Evolutionary conservation across 306 rosid species (phyloP).

Genomic region (Benincasa hispida): DNA sequence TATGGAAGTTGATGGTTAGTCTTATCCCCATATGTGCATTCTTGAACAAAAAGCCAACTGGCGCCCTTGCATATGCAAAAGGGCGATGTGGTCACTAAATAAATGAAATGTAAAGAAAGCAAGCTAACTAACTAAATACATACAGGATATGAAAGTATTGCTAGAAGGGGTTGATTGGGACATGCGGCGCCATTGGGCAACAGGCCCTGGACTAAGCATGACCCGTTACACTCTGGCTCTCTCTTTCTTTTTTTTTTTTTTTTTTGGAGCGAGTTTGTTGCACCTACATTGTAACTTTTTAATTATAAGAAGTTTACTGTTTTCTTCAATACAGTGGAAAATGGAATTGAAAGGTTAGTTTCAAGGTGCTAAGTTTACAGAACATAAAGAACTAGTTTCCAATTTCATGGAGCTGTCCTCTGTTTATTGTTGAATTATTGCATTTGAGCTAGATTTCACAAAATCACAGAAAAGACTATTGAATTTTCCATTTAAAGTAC

Average conservation of each 20-base stretch:
- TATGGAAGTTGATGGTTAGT: too few species aligned
- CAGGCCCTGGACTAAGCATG: too few species aligned
- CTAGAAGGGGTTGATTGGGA: too few species aligned
- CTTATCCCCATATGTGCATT: too few species aligned
- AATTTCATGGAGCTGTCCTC: background rate
- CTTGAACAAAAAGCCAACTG: too few species aligned
- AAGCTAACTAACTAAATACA: too few species aligned
- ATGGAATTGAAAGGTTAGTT: background rate
- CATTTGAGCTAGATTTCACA: background rate
- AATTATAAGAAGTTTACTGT: too few species aligned
- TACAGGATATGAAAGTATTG: too few species aligned
- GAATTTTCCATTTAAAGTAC: background rate
- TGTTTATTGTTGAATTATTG: background rate
- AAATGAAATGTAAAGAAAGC: too few species aligned
- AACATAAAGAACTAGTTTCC: background rate
- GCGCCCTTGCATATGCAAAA: too few species aligned
- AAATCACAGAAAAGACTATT: background rate
- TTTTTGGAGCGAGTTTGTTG: background rate
- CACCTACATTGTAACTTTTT: background rate
- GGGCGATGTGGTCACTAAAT: too few species aligned
- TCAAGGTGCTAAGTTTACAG: background rate
- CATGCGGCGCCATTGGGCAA: too few species aligned
- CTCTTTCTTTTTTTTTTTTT: background rate
- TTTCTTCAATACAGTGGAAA: background rate
- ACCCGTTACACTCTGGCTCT: background rate